Conservation (phyloP, 2,329 filamentous ascomycete genomes). For the Colletotrichum musae region DNA sequence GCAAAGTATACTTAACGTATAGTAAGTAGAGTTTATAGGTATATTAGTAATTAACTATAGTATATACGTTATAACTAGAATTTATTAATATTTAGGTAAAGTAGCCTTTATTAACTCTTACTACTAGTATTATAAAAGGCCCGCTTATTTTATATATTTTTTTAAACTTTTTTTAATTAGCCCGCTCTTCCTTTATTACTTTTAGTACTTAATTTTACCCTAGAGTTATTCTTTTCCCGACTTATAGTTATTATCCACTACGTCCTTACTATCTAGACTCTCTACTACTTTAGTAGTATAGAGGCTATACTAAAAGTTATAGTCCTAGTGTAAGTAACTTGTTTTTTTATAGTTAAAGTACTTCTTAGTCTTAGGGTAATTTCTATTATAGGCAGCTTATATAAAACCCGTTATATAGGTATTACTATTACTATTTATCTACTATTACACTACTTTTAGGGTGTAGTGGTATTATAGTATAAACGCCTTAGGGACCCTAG, state of each 20-base stretch:
- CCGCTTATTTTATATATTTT: slow-evolving; percentile 15
- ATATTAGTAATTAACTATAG: slow-evolving; percentile 28
- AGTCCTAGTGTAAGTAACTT: too few species aligned
- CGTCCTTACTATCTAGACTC: too few species aligned
- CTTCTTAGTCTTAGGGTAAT: too few species aligned
- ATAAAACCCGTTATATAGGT: too few species aligned
- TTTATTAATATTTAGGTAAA: slow-evolving; percentile 6
- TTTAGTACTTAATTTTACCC: too few species aligned
- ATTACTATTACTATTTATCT: slow-evolving; percentile 14
- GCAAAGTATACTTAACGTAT: slow-evolving; percentile 21
- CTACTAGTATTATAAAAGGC: background rate
- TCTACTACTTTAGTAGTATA: too few species aligned
- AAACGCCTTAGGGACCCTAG: too few species aligned
- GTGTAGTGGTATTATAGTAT: slow-evolving; percentile 17
- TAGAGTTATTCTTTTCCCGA: too few species aligned
- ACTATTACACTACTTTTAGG: background rate
- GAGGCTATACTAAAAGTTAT: too few species aligned
- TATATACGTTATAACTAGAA: background rate
- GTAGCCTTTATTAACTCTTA: slow-evolving; percentile 4
- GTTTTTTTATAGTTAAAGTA: too few species aligned
- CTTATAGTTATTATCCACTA: too few species aligned
- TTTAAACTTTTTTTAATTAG: slow-evolving; percentile 21
- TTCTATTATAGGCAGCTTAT: too few species aligned
- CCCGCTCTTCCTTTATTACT: background rate
- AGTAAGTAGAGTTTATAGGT: slow-evolving; percentile 19